Evolutionary conservation across 129 eudicot species (phyloP).

Genomic region (Pulicaria dysenterica): DNA sequence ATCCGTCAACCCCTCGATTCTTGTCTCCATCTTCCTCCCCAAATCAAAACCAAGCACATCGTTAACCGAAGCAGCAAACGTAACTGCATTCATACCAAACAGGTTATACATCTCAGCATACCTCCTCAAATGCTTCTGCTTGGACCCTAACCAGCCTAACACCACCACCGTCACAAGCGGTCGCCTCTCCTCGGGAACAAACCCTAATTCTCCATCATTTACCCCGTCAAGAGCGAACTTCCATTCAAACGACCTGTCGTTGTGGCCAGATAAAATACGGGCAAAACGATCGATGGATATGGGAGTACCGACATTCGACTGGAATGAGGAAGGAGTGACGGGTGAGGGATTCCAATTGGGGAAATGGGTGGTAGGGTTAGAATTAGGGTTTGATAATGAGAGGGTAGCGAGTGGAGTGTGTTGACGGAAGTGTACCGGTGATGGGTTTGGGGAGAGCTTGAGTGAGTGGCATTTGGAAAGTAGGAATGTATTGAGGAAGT

Average conservation of each 20-base stretch:
- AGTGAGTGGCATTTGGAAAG: slow-evolving; percentile 19
- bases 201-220: slow-evolving; percentile 1
- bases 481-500: slow-evolving; percentile 24
- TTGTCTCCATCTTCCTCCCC: slow-evolving; percentile 60
- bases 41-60: slow-evolving; percentile 75
- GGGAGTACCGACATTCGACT: slow-evolving; percentile 6
- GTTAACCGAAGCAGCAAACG: slow-evolving; percentile 61
- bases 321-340: slow-evolving; percentile 30
- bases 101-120: slow-evolving; percentile 72
- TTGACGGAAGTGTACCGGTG: slow-evolving; percentile 5
- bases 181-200: slow-evolving; percentile 20
- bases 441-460: slow-evolving; percentile 7
- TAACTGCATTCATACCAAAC: slow-evolving; percentile 62
- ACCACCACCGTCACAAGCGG: slow-evolving; percentile 66
- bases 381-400: slow-evolving; percentile 32
- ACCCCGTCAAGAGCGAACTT: slow-evolving; percentile 25
- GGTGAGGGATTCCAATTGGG: slow-evolving; percentile 29
- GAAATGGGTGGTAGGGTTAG: slow-evolving; percentile 18
- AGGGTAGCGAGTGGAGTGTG: slow-evolving; percentile 25
- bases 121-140: slow-evolving; percentile 73
- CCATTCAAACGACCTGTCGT: slow-evolving; percentile 40
- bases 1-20: slow-evolving; percentile 42
- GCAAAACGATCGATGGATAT: slow-evolving; percentile 31
- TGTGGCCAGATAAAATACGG: slow-evolving; percentile 36
- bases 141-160: slow-evolving; percentile 89